phyloP scores from a whole-genome alignment of 1,284 basidiomycete genomes.

The Cutaneotrichosporon sp. region DNA sequence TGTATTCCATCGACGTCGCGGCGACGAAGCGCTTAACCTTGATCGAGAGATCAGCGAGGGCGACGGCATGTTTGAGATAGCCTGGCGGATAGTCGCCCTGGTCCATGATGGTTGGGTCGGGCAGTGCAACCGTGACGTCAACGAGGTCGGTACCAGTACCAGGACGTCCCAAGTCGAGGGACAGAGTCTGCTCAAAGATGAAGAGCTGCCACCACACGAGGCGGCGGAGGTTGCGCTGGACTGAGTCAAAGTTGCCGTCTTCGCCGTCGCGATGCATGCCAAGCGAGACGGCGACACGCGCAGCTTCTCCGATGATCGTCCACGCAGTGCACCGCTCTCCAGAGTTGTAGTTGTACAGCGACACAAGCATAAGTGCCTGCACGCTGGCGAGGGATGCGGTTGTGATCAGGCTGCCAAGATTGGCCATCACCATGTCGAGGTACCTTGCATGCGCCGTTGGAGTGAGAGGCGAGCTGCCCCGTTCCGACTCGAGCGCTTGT shows the following conservation, averaged over 20 bases:
- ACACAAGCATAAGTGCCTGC: constrained; percentile 28
- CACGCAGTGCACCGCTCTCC: constrained; percentile 31
- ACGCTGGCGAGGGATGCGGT: constrained; percentile 24
- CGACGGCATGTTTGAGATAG: constrained; percentile 20
- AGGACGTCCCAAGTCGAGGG: constrained; percentile 30
- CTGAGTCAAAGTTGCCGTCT: constrained; percentile 22
- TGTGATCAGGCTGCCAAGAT: constrained; percentile 21
- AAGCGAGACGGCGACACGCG: constrained; percentile 21
- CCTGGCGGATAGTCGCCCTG: constrained; percentile 18
- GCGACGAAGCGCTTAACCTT: constrained; percentile 23
- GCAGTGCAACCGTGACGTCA: constrained; percentile 18
- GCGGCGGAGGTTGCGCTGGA: constrained; percentile 27
- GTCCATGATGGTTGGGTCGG: constrained; percentile 21
- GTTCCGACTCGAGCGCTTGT: constrained; percentile 20
- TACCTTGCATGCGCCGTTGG: constrained; percentile 6
- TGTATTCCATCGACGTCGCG: constrained; percentile 20
- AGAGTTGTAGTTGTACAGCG: constrained; percentile 30
- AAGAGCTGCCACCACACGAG: constrained; percentile 30
- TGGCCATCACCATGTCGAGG: constrained; percentile 21
- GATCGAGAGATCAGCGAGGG: constrained; percentile 17
- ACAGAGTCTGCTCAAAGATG: constrained; percentile 28
- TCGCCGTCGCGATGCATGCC: constrained; percentile 26
- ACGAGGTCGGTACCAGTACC: constrained; percentile 23
- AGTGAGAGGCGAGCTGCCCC: constrained; percentile 11
- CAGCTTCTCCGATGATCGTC: constrained; percentile 26